Conservation (phyloP, 805 yeast species). For the Cyberlindnera mrakii region DNA sequence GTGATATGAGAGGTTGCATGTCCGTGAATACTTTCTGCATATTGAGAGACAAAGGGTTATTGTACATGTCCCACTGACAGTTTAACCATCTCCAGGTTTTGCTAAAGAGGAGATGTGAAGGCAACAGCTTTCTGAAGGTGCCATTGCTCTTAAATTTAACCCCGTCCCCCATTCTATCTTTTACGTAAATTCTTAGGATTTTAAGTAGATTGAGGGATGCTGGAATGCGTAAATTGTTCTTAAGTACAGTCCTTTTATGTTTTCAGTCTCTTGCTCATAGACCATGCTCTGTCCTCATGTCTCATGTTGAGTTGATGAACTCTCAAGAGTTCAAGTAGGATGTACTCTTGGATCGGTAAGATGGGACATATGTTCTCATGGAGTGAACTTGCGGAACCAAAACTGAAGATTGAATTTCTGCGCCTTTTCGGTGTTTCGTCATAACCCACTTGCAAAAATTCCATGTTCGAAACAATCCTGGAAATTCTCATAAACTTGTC, state of each 20-base stretch:
- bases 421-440: constrained; percentile 20
- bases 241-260: not conserved
- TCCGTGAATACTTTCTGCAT: too few relatives aligned
- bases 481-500: constrained; percentile 70
- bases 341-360: constrained; percentile 39
- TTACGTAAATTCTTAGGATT: not conserved
- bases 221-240: not conserved
- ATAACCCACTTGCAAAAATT: constrained; percentile 61
- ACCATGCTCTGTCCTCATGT: constrained; percentile 69
- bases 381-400: constrained; percentile 14
- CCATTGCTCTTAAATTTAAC: too few relatives aligned
- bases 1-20: too few relatives aligned
- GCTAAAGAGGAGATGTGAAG: too few relatives aligned
- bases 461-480: constrained; percentile 58
- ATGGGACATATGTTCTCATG: constrained; percentile 28
- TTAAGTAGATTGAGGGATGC: not conserved
- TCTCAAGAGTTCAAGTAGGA: constrained; percentile 65
- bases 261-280: constrained; percentile 45
- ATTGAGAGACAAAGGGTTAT: too few relatives aligned
- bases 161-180: too few relatives aligned
- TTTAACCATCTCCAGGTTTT: too few relatives aligned
- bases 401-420: constrained; percentile 22
- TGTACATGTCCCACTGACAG: too few relatives aligned
- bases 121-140: too few relatives aligned
- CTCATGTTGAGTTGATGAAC: constrained; percentile 52